phyloP scores from a whole-genome alignment of 805 yeast genomes.

The Cyberlindnera euphorbiae region DNA sequence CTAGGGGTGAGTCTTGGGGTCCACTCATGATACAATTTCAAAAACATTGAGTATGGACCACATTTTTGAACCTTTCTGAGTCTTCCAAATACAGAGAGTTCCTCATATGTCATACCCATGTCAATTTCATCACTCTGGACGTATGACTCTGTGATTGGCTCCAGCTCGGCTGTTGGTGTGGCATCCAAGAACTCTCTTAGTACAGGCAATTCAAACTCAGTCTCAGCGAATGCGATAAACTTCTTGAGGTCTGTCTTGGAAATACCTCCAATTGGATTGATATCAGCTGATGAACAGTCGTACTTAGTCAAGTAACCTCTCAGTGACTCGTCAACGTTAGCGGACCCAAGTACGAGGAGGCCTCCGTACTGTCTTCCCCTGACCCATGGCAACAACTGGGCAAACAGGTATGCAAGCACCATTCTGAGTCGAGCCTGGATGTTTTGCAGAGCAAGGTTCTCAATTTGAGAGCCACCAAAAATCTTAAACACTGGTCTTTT shows the following conservation, averaged over 20 bases:
- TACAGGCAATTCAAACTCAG: conserved; percentile 68
- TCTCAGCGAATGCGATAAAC: conserved; percentile 77
- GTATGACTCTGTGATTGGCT: conserved; percentile 87
- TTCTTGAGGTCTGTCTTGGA: conserved; percentile 88
- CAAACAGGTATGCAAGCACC: conserved; percentile 91
- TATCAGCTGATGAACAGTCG: conserved; percentile 96
- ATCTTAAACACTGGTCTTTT: conserved; percentile 83
- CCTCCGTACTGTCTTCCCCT: conserved; percentile 68
- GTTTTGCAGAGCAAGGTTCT: conserved; percentile 91
- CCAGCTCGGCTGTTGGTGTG: conserved; percentile 96
- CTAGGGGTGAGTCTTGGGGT: conserved; percentile 76
- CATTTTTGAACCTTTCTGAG: conserved; percentile 89
- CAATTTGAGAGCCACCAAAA: conserved; percentile 89
- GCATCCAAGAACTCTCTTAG: conserved; percentile 78
- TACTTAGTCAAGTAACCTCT: conserved; percentile 95
- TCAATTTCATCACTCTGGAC: conserved; percentile 96
- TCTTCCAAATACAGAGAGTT: conserved; percentile 83
- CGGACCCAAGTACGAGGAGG: conserved; percentile 86
- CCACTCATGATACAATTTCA: conserved; percentile 90
- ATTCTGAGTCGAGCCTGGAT: conserved; percentile 94
- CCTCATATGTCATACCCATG: conserved; percentile 98
- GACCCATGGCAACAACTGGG: conserved; percentile 94
- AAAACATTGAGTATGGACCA: conserved; percentile 94
- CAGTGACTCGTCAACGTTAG: conserved; percentile 94
- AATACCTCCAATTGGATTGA: conserved; percentile 98